Conservation (phyloP, 2,329 filamentous ascomycete species). For the Colletotrichum navitas region DNA sequence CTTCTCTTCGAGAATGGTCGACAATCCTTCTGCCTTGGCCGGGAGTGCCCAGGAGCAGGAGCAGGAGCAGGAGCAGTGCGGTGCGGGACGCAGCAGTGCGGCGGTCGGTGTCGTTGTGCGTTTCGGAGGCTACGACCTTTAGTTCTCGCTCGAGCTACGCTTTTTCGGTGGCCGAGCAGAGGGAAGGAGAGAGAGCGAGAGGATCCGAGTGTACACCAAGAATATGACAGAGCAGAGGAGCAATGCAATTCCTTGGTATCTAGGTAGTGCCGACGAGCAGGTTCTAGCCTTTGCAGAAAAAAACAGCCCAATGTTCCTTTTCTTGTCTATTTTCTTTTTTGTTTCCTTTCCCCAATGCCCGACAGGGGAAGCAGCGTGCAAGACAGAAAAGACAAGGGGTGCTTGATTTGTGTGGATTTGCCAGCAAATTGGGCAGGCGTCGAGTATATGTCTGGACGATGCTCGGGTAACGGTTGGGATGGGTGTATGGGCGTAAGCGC, state of each 20-base stretch:
- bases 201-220: conserved; percentile 37
- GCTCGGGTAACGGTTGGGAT: conserved; percentile 5
- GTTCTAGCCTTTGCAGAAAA: conserved; percentile 11
- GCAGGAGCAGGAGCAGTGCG: conserved; percentile 26
- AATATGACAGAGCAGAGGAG: conserved; percentile 19
- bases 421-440: conserved; percentile 23
- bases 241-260: conserved; percentile 13
- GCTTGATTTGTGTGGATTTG: conserved; percentile 4
- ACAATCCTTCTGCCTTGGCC: conserved; percentile 12
- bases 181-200: conserved; percentile 10
- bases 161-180: conserved; percentile 41
- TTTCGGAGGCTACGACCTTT: conserved; percentile 36
- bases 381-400: not conserved
- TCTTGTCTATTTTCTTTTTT: conserved; percentile 10
- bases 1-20: conserved; percentile 9
- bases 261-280: conserved; percentile 8
- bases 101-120: conserved; percentile 32
- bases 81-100: conserved; percentile 35
- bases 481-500: not conserved
- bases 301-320: not conserved
- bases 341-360: conserved; percentile 20
- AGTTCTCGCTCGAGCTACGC: conserved; percentile 40
- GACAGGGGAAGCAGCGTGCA: conserved; percentile 22
- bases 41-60: conserved; percentile 8
- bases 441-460: conserved; percentile 15